Percentiles rank a stretch among this genome's conserved stretches.
phyloP scores from a whole-genome alignment of 768 basidiomycete genomes.

The Tulasnella sp. region DNA sequence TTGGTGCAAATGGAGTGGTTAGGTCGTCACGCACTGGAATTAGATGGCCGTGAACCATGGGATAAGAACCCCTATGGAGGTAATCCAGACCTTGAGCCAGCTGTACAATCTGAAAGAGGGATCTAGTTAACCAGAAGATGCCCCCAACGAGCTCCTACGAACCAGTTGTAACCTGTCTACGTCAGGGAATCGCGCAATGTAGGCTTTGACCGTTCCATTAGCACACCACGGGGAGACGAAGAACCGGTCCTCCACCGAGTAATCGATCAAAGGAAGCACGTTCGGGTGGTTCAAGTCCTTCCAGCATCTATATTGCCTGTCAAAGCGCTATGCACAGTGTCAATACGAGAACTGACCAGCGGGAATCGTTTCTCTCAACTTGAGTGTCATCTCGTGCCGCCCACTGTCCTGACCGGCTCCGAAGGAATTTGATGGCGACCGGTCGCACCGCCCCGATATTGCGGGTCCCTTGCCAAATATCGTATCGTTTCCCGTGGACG shows the following conservation, averaged over 20 bases:
- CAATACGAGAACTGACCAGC: not conserved
- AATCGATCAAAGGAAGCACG: conserved; percentile 16
- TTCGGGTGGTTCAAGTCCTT: conserved; percentile 22
- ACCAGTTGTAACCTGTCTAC: conserved; percentile 14
- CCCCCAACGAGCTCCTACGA: not conserved
- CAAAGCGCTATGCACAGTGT: not conserved
- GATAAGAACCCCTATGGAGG: conserved; percentile 5
- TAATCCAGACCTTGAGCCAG: conserved; percentile 13
- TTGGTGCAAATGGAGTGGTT: not conserved
- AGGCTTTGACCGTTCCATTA: not conserved
- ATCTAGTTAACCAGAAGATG: not conserved
- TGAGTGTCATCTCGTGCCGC: conserved; percentile 5
- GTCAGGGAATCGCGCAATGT: not conserved
- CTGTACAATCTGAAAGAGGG: conserved; percentile 3
- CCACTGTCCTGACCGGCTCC: not conserved
- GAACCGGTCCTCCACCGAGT: not conserved
- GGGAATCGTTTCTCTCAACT: not conserved
- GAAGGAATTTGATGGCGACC: conserved; percentile 6
- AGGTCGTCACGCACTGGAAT: conserved; percentile 3
- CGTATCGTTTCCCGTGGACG: conserved; percentile 2
- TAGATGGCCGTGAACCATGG: conserved; percentile 24
- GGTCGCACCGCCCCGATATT: not conserved
- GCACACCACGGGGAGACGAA: conserved; percentile 27
- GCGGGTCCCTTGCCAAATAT: conserved; percentile 18
- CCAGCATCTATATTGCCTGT: conserved; percentile 1